Base-by-base conservation (phyloP, 306 rosid species). In the Chamaecrista fasciculata region DNA sequence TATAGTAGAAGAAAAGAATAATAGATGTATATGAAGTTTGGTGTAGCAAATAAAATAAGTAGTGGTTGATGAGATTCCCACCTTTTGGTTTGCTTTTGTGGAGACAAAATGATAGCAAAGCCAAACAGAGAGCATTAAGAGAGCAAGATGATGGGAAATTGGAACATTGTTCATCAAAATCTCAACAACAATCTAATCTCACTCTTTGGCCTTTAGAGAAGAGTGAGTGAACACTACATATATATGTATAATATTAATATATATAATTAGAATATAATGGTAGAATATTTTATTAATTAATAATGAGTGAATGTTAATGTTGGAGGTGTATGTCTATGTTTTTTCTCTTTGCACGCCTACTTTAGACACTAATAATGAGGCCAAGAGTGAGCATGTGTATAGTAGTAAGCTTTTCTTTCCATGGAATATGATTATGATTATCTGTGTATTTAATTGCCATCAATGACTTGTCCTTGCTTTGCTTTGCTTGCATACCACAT, bases 21-120 rank as follows among this genome's bases (percentile, higher is more conserved):
- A 40, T 21, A 21, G 46, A 5, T n/a, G n/a, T n/a, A n/a, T 20
- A 25, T 37, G 66, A 53, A 70, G 56, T 63, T 36, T 47, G 71
- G 43, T 48, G 60, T 42, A 42, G 16, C 14, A 11, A 43, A 67
- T 23, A 67, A 52, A 62, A 55, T 37, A 69, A 69, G 51, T 8
- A 18, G 20, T 25, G 71, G 53, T 21, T 59, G 44, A 43, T 21
- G 33, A 65, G 33, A 19, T 23, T 78, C 46, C 39, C 31, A 51
- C 67, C 44, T 52, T 52, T 68, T 33, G 72, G 68, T 47, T 68
- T 55, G 46, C 59, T 48, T 40, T 63, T 8, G 61, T 70, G 76
- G 66, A 37, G 73, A 79, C 83, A 79, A 49, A 79, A 79, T 74
- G 69, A 62, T 79, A 62, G 18, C 53, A 44, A 43, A 62, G 36